These are phyloP conservation scores for Boletellus deceptivus DNA, from an alignment of 1,284 basidiomycete genomes.

Conservation along the genomic window DNA sequence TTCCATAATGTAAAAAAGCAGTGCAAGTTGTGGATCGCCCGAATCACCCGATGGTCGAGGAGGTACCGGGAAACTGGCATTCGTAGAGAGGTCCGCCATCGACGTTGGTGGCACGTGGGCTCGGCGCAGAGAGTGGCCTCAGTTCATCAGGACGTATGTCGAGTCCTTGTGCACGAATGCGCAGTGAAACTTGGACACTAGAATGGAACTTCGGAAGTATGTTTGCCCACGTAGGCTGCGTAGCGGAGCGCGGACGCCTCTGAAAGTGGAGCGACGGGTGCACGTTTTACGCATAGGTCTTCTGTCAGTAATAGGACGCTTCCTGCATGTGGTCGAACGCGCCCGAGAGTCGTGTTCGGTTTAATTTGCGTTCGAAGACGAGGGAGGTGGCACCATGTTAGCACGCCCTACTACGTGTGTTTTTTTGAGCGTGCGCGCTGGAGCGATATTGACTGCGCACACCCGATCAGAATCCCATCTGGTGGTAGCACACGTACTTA, in stretches of 20 bases:
- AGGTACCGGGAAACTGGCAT: background rate
- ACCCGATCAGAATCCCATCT: no score
- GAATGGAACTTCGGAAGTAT: constrained; percentile 9
- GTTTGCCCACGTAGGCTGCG: background rate
- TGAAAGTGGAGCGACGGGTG: background rate
- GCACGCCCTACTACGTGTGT: no score
- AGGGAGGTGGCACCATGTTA: no score
- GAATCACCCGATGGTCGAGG: constrained; percentile 2
- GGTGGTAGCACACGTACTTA: no score
- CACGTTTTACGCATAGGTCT: background rate
- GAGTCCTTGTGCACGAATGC: background rate
- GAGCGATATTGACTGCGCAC: no score
- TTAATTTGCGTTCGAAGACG: no score
- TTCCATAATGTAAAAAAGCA: background rate
- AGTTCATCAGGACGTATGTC: constrained; percentile 11
- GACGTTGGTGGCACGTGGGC: background rate
- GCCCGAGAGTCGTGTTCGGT: no score
- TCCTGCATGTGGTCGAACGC: background rate
- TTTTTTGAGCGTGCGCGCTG: no score
- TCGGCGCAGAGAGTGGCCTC: background rate
- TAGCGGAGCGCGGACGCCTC: background rate
- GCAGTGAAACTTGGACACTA: constrained; percentile 4
- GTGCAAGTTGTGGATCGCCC: constrained; percentile 1
- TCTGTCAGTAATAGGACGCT: background rate
- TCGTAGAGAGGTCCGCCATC: constrained; percentile 3